Evolutionary conservation across 2,329 filamentous ascomycete species (phyloP).

Genomic region (Escovopsis sp.): DNA sequence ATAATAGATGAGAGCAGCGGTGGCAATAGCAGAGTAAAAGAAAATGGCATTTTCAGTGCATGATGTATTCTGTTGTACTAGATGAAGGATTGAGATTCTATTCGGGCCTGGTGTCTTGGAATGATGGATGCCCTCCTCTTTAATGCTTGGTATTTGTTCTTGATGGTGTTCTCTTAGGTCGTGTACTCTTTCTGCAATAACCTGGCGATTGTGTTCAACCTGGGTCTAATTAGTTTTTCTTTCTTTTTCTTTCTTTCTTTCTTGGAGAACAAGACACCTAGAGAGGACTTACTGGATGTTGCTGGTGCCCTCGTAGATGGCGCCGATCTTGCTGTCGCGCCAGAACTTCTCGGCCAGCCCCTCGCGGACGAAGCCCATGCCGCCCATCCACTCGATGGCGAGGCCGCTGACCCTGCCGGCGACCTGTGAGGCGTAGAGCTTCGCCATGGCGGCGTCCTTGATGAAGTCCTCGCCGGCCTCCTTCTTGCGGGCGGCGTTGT

Average conservation of each 20-base stretch:
- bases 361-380: constrained; percentile 96
- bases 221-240: constrained; percentile 9
- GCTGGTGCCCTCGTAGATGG: constrained; percentile 89
- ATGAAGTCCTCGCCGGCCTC: constrained; percentile 94
- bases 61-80: too few species aligned
- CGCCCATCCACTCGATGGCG: constrained; percentile 98
- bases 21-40: too few species aligned
- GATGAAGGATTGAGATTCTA: too few species aligned
- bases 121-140: neutral
- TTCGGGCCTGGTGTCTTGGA: too few species aligned
- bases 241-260: too few species aligned
- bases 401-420: constrained; percentile 72
- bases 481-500: constrained; percentile 95
- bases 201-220: constrained; percentile 50
- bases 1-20: too few species aligned
- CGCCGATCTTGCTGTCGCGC: constrained; percentile 95
- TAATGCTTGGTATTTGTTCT: constrained; percentile 6
- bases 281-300: constrained; percentile 45
- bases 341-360: constrained; percentile 97
- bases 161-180: constrained; percentile 9
- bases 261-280: neutral
- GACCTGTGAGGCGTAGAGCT: constrained; percentile 87
- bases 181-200: constrained; percentile 48
- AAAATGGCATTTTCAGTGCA: too few species aligned
- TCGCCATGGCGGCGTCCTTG: constrained; percentile 93